phyloP scores from a whole-genome alignment of 257 asterid species.

The Penstemon barbatus region DNA sequence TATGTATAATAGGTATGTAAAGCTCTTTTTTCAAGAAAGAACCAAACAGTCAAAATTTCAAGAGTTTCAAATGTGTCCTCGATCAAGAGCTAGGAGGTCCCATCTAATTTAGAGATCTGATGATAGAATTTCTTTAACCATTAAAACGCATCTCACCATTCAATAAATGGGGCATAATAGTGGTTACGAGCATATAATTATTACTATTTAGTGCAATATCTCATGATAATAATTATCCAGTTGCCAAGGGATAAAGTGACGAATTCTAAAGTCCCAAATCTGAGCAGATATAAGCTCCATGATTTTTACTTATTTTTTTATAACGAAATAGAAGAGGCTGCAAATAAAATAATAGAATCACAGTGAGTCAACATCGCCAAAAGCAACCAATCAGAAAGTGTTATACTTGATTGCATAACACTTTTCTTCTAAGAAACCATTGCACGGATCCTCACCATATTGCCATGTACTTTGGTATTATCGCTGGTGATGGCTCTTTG shows the following conservation, averaged over 20 bases:
- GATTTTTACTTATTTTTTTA: not conserved
- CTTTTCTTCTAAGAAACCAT: not conserved
- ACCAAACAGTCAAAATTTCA: too few relatives aligned
- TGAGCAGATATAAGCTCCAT: not conserved
- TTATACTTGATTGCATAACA: not conserved
- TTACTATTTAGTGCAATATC: conserved; percentile 2
- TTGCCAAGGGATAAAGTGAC: not conserved
- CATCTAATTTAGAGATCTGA: not conserved
- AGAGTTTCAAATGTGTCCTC: conserved; percentile 1
- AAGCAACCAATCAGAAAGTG: conserved; percentile 2
- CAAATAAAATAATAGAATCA: conserved; percentile 1
- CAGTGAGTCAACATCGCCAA: conserved; percentile 5
- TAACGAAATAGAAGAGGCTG: conserved; percentile 9
- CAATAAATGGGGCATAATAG: conserved; percentile 6
- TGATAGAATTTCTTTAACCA: conserved; percentile 12
- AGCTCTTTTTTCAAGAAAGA: too few relatives aligned
- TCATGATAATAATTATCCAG: conserved; percentile 5
- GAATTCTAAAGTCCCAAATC: not conserved
- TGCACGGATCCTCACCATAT: not conserved
- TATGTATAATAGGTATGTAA: too few relatives aligned
- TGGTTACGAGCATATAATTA: not conserved
- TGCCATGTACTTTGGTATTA: not conserved
- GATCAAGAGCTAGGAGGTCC: not conserved
- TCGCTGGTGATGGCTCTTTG: too few relatives aligned
- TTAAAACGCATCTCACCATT: conserved; percentile 19